These are phyloP conservation scores for Tremellales sp. DNA, from an alignment of 1,284 basidiomycete species.

Conservation along the genomic window DNA sequence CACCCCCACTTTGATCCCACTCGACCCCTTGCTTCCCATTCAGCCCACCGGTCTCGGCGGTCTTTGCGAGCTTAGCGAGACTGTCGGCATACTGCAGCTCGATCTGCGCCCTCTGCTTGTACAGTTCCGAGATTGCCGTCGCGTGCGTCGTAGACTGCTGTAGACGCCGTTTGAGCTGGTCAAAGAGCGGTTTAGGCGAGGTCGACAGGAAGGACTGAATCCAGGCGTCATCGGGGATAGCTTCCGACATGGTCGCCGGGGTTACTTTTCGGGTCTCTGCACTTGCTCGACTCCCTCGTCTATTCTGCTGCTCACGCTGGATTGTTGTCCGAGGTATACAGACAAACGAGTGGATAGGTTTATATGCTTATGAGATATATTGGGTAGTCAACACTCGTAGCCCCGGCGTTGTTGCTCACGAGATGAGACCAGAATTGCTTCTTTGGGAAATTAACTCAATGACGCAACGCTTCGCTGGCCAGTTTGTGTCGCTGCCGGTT, in stretches of 20 bases:
- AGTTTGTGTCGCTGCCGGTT: too few species aligned
- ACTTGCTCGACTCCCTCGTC: too few species aligned
- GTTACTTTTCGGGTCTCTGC: too few species aligned
- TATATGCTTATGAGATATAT: too few species aligned
- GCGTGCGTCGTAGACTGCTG: conserved; percentile 39
- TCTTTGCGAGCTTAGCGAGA: conserved; percentile 50
- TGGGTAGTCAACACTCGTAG: too few species aligned
- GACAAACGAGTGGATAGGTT: too few species aligned
- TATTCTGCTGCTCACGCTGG: too few species aligned
- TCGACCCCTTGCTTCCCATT: conserved; percentile 33
- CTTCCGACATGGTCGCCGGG: conserved; percentile 31
- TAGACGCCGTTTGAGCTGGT: conserved; percentile 34
- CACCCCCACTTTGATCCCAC: conserved; percentile 37
- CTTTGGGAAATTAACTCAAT: too few species aligned
- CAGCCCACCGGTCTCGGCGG: conserved; percentile 38
- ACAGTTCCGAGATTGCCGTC: conserved; percentile 50
- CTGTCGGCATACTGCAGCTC: conserved; percentile 52
- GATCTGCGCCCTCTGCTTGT: conserved; percentile 50
- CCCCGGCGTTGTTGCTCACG: too few species aligned
- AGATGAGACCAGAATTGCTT: too few species aligned
- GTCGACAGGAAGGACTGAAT: conserved; percentile 34
- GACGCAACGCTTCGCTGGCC: too few species aligned
- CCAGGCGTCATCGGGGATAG: conserved; percentile 42
- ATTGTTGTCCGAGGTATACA: too few species aligned
- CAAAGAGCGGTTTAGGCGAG: conserved; percentile 34